These are phyloP conservation scores for Royoungia palumana DNA, from an alignment of 768 basidiomycete species.

Conservation along the genomic window DNA sequence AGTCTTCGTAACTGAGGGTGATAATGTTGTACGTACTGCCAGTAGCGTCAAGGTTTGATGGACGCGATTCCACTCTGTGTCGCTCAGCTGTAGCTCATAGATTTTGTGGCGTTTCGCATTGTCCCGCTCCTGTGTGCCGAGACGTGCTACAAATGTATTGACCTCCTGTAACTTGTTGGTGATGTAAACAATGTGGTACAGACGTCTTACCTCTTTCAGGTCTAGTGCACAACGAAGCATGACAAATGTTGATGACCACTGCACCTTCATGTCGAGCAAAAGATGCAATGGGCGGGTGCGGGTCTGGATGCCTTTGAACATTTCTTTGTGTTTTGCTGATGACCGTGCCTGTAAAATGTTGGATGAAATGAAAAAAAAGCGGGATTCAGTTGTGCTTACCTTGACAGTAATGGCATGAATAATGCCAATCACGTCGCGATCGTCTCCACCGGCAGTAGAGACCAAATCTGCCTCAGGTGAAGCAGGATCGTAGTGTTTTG, in stretches of 20 bases:
- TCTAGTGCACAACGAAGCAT: not conserved
- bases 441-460: not conserved
- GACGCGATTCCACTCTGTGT: too few relatives aligned
- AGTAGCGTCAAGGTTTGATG: too few relatives aligned
- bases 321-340: not conserved
- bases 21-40: too few relatives aligned
- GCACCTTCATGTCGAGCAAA: not conserved
- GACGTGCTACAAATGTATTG: too few relatives aligned
- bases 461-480: not conserved
- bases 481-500: not conserved
- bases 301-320: too few relatives aligned
- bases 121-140: too few relatives aligned
- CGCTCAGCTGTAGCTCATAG: too few relatives aligned
- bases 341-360: not conserved
- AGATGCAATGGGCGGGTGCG: not conserved
- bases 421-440: not conserved
- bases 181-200: too few relatives aligned
- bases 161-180: too few relatives aligned
- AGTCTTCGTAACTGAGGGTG: too few relatives aligned
- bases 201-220: not conserved
- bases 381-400: too few relatives aligned
- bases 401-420: not conserved
- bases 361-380: not conserved
- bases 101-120: too few relatives aligned
- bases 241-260: not conserved